phyloP scores from a whole-genome alignment of 1,139 yeast species.

The Candida gigantensis region DNA sequence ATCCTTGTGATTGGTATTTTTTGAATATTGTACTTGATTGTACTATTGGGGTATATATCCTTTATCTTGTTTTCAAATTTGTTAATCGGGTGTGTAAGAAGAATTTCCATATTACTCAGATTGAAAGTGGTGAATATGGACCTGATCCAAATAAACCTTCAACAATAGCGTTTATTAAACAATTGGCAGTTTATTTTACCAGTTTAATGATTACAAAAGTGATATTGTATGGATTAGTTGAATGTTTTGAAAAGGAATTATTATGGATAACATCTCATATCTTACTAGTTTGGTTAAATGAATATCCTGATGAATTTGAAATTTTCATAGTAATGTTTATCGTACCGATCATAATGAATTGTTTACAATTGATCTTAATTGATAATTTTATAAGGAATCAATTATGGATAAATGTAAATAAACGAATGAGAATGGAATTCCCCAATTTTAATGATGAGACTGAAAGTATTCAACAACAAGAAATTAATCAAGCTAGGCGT shows the following conservation, averaged over 20 bases:
- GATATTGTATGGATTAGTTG: constrained; percentile 44
- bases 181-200: constrained; percentile 65
- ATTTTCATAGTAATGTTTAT: constrained; percentile 84
- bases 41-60: constrained; percentile 88
- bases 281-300: constrained; percentile 72
- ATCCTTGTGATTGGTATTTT: constrained; percentile 92
- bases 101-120: constrained; percentile 43
- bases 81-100: constrained; percentile 45
- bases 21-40: constrained; percentile 86
- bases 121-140: constrained; percentile 86
- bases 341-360: constrained; percentile 77
- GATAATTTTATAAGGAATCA: constrained; percentile 80
- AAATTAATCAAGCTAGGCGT: constrained; percentile 13
- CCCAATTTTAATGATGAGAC: constrained; percentile 17
- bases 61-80: constrained; percentile 54
- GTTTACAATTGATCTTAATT: constrained; percentile 81
- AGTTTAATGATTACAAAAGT: constrained; percentile 66
- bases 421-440: constrained; percentile 18
- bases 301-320: constrained; percentile 73
- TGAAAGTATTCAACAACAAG: constrained; percentile 17
- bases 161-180: constrained; percentile 67
- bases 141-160: constrained; percentile 58
- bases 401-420: constrained; percentile 27
- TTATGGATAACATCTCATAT: constrained; percentile 49
- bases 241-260: constrained; percentile 40